Evolutionary conservation across 2,329 filamentous ascomycete genomes (phyloP).

Genomic region (Dothistroma septosporum): DNA sequence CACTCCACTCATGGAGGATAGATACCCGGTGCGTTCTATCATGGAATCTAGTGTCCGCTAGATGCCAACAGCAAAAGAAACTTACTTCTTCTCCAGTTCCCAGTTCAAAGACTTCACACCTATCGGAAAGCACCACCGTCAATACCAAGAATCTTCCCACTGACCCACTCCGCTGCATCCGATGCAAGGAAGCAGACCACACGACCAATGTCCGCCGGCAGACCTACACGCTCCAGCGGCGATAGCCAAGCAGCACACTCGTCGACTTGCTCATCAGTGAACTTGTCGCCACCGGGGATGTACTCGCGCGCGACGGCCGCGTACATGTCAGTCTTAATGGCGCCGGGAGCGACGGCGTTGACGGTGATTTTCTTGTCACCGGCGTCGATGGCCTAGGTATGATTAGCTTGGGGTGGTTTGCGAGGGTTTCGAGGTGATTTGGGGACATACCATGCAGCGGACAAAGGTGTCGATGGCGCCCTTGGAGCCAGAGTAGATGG

Average conservation of each 20-base stretch:
- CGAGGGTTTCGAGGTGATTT: not conserved
- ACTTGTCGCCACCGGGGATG: conserved; percentile 51
- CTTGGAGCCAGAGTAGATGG: conserved; percentile 54
- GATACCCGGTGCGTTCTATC: too few relatives aligned
- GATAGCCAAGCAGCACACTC: not conserved
- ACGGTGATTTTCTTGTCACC: conserved; percentile 51
- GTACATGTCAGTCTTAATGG: conserved; percentile 55
- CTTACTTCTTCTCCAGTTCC: too few relatives aligned
- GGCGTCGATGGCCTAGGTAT: conserved; percentile 43
- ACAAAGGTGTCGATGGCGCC: conserved; percentile 59
- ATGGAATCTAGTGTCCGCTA: too few relatives aligned
- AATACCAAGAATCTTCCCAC: not conserved
- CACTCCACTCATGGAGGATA: too few relatives aligned
- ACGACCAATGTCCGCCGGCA: not conserved
- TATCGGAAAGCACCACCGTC: not conserved
- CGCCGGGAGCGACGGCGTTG: conserved; percentile 52
- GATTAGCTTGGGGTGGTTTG: too few relatives aligned
- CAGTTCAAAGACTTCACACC: not conserved
- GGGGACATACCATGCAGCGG: conserved; percentile 27
- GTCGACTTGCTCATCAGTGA: conserved; percentile 45
- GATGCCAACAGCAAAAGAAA: too few relatives aligned
- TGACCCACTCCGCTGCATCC: not conserved
- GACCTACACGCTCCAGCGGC: not conserved
- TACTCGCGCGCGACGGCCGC: conserved; percentile 58
- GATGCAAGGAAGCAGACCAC: conserved; percentile 1